A percentile compares a stretch with the other conserved stretches of the same genome.
phyloP scores from a whole-genome alignment of 345 rosid genomes.

The Ceriops decandra region DNA sequence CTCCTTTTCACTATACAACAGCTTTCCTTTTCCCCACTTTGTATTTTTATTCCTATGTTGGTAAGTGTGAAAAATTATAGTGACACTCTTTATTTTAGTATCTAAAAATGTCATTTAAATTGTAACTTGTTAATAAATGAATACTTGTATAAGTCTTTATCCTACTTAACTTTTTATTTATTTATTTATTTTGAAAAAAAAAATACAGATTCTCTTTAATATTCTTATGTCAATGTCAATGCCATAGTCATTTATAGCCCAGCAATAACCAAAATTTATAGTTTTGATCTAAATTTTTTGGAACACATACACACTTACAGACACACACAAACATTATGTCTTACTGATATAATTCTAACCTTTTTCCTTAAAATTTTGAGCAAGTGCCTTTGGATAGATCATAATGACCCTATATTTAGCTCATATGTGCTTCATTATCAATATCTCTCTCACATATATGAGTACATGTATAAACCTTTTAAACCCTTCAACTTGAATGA shows the following conservation, averaged over 20 bases:
- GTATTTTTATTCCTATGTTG: conserved; percentile 5
- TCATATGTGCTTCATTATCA: background rate
- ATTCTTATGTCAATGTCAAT: conserved; percentile 3
- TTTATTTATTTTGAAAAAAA: background rate
- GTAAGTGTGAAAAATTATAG: conserved; percentile 6
- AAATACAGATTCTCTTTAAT: background rate
- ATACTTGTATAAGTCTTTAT: conserved; percentile 12
- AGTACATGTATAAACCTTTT: background rate
- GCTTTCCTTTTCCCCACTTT: conserved; percentile 5
- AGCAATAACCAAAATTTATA: background rate
- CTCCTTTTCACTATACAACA: conserved; percentile 10
- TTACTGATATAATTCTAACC: too few relatives aligned
- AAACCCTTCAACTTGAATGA: background rate
- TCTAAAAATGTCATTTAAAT: too few relatives aligned
- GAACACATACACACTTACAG: too few relatives aligned
- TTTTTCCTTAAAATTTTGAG: too few relatives aligned
- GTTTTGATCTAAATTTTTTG: background rate
- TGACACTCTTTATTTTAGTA: background rate
- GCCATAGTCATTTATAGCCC: background rate
- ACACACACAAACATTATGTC: too few relatives aligned
- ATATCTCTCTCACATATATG: background rate
- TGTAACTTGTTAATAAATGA: background rate
- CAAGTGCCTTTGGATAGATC: background rate
- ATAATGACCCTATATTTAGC: background rate
- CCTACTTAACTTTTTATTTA: background rate